Base-by-base conservation (phyloP, 257 asterid genomes). In the Thymus mandschuricus region DNA sequence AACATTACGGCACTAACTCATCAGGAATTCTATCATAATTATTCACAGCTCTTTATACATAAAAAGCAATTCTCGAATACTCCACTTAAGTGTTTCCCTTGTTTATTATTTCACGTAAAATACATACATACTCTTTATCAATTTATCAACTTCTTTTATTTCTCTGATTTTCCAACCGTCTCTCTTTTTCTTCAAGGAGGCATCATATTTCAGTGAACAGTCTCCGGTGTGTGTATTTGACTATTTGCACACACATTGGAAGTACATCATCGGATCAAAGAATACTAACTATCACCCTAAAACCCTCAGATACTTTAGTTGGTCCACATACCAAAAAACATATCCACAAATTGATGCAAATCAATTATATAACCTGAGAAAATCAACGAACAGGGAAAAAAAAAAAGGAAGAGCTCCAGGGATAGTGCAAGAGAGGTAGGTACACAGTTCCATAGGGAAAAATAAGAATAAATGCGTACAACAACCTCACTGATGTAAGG, bases 401-500 rank as follows among this genome's bases (percentile, higher is more conserved):
- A 33, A 35, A 35, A 35, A 35, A 35, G 5, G 68, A 40, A 38
- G 34, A 52, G 50, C 6, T 38, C 7, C 56, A 9, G 44, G 12
- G 28, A 54, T 50, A 51, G 41, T 48, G n/a, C 27, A 66, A 40
- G 57, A 54, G 21, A 21, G 21, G 21, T 21, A 21, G 10, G 62
- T 50, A 51, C 45, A 35, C 59, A 46, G 51, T 28, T 64, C 8
- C 67, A 57, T 49, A 50, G 12, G 29, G 29, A 63, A 60, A 74
- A 40, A 30, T 63, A 38, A 1, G 50, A 11, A n/a, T 41, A 41
- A 10, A 40, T 38, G 54, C 60, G 67, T 21, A 21, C 21, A 21
- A 54, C 28, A 45, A 93, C 98, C 96, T 89, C 91, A 72, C 74
- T 84, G 70, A 94, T 84, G 74, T 82, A 85, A 68, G 98, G 92